Evolutionary conservation across 1,284 basidiomycete genomes (phyloP).

Genomic region (Sporisorium graminicola): DNA sequence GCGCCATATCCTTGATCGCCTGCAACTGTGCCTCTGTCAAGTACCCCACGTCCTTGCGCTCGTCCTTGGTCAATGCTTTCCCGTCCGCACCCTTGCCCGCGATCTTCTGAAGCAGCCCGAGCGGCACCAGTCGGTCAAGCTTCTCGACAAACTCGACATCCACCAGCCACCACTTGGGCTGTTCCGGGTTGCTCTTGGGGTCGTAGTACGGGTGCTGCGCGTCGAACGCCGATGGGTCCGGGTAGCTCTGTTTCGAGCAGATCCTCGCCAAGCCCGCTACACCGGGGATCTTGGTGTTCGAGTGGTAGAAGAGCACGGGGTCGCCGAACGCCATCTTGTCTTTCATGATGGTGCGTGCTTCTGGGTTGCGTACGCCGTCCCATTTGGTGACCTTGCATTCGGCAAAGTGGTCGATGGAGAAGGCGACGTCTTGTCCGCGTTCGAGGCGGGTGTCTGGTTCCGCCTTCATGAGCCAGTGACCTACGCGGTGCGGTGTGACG

Average conservation of each 20-base stretch:
- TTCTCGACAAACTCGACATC: conserved; percentile 81
- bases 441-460: conserved; percentile 64
- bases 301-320: conserved; percentile 86
- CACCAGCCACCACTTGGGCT: conserved; percentile 89
- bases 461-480: conserved; percentile 67
- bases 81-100: conserved; percentile 77
- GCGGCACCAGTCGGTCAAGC: conserved; percentile 81
- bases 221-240: conserved; percentile 55
- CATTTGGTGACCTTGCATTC: conserved; percentile 77
- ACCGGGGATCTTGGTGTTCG: conserved; percentile 90
- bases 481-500: background rate
- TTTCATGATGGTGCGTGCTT: conserved; percentile 92
- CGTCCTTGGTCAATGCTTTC: conserved; percentile 74
- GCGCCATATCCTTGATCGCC: conserved; percentile 78
- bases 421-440: conserved; percentile 62
- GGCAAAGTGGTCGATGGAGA: conserved; percentile 59
- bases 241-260: conserved; percentile 38
- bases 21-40: conserved; percentile 63
- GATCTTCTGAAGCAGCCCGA: conserved; percentile 81
- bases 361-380: conserved; percentile 92
- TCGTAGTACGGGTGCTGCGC: conserved; percentile 87
- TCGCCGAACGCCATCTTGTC: conserved; percentile 83
- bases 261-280: conserved; percentile 53
- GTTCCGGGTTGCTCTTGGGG: conserved; percentile 80
- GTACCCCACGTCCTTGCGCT: conserved; percentile 73